phyloP scores from a whole-genome alignment of 495 filamentous ascomycete genomes.

The Trichoderma virens region DNA sequence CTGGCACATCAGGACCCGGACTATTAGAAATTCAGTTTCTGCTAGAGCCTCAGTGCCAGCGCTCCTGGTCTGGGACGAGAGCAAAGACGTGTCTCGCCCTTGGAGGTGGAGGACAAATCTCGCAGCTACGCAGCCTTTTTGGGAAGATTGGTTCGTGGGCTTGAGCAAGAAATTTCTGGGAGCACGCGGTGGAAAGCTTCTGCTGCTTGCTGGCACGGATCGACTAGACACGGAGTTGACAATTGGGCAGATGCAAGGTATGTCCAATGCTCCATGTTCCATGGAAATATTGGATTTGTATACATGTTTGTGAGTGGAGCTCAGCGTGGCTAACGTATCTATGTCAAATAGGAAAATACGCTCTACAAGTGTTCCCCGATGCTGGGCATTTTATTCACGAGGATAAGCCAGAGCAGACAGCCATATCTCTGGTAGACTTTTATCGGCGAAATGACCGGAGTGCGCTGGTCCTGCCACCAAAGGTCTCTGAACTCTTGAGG shows the following conservation, averaged over 20 bases:
- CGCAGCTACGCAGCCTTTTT: conserved; percentile 77
- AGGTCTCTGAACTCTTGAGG: conserved; percentile 57
- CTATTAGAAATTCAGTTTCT: conserved; percentile 72
- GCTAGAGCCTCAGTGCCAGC: conserved; percentile 84
- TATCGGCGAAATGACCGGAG: conserved; percentile 82
- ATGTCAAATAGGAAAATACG: conserved; percentile 68
- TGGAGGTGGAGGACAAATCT: conserved; percentile 89
- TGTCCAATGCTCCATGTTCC: conserved; percentile 13
- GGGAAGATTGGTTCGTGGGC: conserved; percentile 88
- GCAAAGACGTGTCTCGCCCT: conserved; percentile 29
- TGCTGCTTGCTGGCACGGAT: conserved; percentile 90
- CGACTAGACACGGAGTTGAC: conserved; percentile 89
- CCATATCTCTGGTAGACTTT: conserved; percentile 78
- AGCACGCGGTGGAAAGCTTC: conserved; percentile 76
- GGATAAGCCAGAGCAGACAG: conserved; percentile 83
- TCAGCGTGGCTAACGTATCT: background rate
- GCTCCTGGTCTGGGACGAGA: conserved; percentile 48
- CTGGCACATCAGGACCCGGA: conserved; percentile 90
- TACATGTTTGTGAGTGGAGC: background rate
- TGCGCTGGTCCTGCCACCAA: conserved; percentile 78
- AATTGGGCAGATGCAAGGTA: conserved; percentile 97
- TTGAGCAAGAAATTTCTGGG: conserved; percentile 83
- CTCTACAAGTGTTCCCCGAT: conserved; percentile 88
- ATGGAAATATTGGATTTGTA: too few relatives aligned
- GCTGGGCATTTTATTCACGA: conserved; percentile 96